These are phyloP conservation scores for Apocynum venetum DNA, from an alignment of 257 asterid species.

Conservation along the genomic window DNA sequence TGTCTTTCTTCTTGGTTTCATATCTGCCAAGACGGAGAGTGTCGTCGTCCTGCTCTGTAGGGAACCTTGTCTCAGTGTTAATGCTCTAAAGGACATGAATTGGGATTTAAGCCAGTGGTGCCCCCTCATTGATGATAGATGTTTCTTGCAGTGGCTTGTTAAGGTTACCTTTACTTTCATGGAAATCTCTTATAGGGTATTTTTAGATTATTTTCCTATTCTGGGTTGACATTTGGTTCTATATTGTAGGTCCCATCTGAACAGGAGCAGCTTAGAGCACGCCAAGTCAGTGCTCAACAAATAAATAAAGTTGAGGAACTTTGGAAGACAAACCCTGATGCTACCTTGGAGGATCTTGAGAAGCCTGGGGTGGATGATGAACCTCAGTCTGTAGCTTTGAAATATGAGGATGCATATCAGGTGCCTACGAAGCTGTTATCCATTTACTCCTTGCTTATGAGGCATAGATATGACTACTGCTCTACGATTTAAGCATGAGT, in stretches of 20 bases:
- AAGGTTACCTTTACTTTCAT: conserved; percentile 47
- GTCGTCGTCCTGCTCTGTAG: conserved; percentile 97
- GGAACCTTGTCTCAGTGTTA: conserved; percentile 88
- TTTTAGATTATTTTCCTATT: conserved; percentile 5
- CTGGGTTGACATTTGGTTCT: conserved; percentile 20
- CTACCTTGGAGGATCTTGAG: conserved; percentile 96
- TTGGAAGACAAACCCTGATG: conserved; percentile 98
- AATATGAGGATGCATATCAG: conserved; percentile 99
- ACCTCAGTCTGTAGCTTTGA: conserved; percentile 87
- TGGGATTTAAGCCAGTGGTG: conserved; percentile 99
- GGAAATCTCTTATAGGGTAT: conserved; percentile 9
- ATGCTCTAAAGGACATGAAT: conserved; percentile 95
- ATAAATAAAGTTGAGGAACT: conserved; percentile 98
- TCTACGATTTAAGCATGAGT: not conserved
- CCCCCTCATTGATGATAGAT: conserved; percentile 96
- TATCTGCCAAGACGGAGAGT: conserved; percentile 97
- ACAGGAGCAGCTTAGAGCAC: conserved; percentile 97
- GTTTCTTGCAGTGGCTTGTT: conserved; percentile 95
- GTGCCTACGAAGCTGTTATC: conserved; percentile 28
- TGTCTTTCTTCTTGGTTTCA: conserved; percentile 94
- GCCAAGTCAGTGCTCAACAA: conserved; percentile 97
- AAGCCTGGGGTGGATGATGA: conserved; percentile 99
- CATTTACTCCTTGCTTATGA: not conserved
- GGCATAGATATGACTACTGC: not conserved
- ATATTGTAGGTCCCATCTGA: conserved; percentile 83